Evolutionary conservation across 2,329 filamentous ascomycete species (phyloP).

Genomic region (Colletotrichum noveboracense): DNA sequence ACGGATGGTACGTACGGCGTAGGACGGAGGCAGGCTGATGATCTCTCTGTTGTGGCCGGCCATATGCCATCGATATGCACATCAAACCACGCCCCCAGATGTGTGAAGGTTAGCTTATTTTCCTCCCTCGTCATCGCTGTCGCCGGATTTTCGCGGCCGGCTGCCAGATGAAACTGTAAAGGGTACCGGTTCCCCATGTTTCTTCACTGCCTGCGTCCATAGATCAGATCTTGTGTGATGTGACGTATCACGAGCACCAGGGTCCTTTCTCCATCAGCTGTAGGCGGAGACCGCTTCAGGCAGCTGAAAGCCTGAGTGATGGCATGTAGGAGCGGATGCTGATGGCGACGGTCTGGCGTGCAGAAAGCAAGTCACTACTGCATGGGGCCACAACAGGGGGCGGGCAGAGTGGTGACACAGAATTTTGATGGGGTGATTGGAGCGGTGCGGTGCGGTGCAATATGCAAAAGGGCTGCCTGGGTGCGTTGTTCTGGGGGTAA

Average conservation of each 20-base stretch:
- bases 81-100: background rate
- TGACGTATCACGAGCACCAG: slow-evolving; percentile 46
- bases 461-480: background rate
- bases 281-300: background rate
- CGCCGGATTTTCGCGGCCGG: slow-evolving; percentile 26
- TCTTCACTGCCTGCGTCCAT: slow-evolving; percentile 27
- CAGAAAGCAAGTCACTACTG: slow-evolving; percentile 16
- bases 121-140: background rate
- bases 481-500: background rate
- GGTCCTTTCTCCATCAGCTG: slow-evolving; percentile 7
- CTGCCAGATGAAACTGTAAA: slow-evolving; percentile 26
- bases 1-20: background rate
- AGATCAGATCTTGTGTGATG: slow-evolving; percentile 56
- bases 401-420: slow-evolving; percentile 1
- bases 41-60: background rate
- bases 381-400: slow-evolving; percentile 16
- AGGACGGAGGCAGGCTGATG: background rate
- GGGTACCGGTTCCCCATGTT: slow-evolving; percentile 33
- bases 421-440: background rate
- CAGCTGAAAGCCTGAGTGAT: background rate
- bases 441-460: background rate
- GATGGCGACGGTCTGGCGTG: slow-evolving; percentile 12
- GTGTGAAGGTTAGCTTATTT: background rate
- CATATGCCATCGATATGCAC: background rate
- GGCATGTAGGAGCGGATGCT: background rate